Conservation (phyloP, 805 yeast genomes). For the Starmerella ratchasimensis region DNA sequence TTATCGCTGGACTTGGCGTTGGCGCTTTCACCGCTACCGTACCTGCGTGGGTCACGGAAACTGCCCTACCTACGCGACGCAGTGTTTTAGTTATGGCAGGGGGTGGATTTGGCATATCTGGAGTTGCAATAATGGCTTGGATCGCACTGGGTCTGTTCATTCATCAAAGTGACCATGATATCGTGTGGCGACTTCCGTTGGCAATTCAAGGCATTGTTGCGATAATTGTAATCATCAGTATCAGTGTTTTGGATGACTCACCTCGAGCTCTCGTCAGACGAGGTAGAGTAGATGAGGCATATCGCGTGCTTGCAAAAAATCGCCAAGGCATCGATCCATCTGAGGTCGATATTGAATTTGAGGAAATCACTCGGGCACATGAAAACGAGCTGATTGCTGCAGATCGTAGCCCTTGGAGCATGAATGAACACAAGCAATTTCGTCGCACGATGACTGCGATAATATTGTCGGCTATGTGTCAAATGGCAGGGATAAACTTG, state of each 20-base stretch:
- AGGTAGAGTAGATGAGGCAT: constrained; percentile 21
- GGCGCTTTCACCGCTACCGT: constrained; percentile 60
- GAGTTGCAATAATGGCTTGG: constrained; percentile 60
- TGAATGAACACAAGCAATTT: constrained; percentile 29
- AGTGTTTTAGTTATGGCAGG: constrained; percentile 50
- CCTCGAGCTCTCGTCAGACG: constrained; percentile 32
- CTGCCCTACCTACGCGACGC: constrained; percentile 44
- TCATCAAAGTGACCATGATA: constrained; percentile 36
- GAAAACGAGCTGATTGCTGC: constrained; percentile 9
- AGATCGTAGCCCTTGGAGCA: constrained; percentile 12
- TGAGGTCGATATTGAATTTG: constrained; percentile 13
- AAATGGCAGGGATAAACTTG: constrained; percentile 40
- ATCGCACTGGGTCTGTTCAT: constrained; percentile 52
- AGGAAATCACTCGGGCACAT: constrained; percentile 13
- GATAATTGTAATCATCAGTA: constrained; percentile 29
- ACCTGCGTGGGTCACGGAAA: constrained; percentile 66
- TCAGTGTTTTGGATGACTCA: constrained; percentile 35
- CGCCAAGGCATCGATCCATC: constrained; percentile 8
- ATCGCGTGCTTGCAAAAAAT: constrained; percentile 13
- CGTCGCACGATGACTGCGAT: constrained; percentile 34
- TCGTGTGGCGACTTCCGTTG: constrained; percentile 61
- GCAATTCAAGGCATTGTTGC: constrained; percentile 43
- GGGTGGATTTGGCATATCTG: constrained; percentile 51
- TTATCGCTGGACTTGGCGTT: constrained; percentile 53
- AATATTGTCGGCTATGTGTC: constrained; percentile 16